Evolutionary conservation across 495 filamentous ascomycete species (phyloP), one percentile per base, ranked within the genome.

Genomic region (Aspergillus sparsus): DNA sequence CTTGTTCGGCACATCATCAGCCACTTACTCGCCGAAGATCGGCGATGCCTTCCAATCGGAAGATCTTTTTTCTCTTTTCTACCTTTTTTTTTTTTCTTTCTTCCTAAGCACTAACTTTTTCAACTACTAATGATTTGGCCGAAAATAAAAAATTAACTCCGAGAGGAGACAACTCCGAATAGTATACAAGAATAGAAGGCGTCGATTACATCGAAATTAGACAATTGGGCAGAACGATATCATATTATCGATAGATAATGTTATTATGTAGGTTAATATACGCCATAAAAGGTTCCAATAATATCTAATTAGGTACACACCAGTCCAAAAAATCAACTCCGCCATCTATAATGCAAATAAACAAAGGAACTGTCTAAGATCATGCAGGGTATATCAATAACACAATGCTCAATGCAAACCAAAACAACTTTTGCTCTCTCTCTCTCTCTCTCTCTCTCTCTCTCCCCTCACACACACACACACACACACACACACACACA

Each of bases 311-410:
- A 21, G 21, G 32, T 50, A 34, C 15, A 46, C 37, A 60, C 35
- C 15, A 33, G 44, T 49, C 49, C 49, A 41, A 27, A 27, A 27
- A 27, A 44, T 52, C 35, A 64, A 62, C 59, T 62, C 60, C 52
- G 34, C 39, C 33, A 21, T 65, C 60, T 63, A 64, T 47, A 47
- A 47, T 59, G 59, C 61, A 57, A 55, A 53, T 31, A n/a, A 55
- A 54, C 32, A 52, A 32, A 32, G 33, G 53, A 12, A 52, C 39
- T 39, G 44, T 52, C 33, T 63, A 53, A 49, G 16, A 61, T 53
- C 36, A 64, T 55, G 45, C 61, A 45, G 66, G 63, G 63, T 68
- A 68, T 68, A 68, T 68, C 66, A 65, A 61, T 42, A 62, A 61
- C 44, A 15, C 63, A 63, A 53, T 55, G 21, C 36, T 58, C 49